These are phyloP conservation scores for Aspergillus ibericus DNA, from an alignment of 2,329 filamentous ascomycete genomes.

Conservation along the genomic window DNA sequence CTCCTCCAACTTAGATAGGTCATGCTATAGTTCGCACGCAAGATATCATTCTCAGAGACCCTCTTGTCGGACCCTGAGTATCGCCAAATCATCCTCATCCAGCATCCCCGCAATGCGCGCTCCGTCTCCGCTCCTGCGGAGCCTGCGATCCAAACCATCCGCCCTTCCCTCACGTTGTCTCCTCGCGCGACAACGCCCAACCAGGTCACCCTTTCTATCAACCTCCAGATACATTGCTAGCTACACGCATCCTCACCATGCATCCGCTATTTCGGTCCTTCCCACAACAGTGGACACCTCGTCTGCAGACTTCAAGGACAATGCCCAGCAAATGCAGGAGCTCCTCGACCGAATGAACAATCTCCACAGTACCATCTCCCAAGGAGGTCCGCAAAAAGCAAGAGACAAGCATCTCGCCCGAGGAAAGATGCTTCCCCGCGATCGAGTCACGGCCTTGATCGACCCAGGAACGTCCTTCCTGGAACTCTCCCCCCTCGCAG, in stretches of 20 bases:
- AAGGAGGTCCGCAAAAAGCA: constrained; percentile 78
- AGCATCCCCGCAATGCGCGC: constrained; percentile 37
- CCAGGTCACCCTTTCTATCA: constrained; percentile 10
- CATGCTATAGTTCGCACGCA: background rate
- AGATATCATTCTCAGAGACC: background rate
- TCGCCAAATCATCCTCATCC: constrained; percentile 2
- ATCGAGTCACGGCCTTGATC: constrained; percentile 81
- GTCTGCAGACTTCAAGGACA: constrained; percentile 78
- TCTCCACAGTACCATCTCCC: constrained; percentile 69
- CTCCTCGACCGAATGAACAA: constrained; percentile 67
- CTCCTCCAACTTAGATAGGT: background rate
- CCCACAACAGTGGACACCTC: constrained; percentile 73
- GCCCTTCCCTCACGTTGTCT: constrained; percentile 25
- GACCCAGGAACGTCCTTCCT: constrained; percentile 89
- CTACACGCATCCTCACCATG: constrained; percentile 79
- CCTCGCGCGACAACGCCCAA: constrained; percentile 13
- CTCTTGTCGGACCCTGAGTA: background rate
- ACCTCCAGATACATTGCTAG: constrained; percentile 59
- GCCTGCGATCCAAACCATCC: constrained; percentile 32
- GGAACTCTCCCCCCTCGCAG: constrained; percentile 90
- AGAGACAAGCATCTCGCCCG: constrained; percentile 81
- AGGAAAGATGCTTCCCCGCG: constrained; percentile 91
- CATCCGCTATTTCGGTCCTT: constrained; percentile 76
- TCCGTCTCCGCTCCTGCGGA: constrained; percentile 41
- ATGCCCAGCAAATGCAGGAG: constrained; percentile 73